These are phyloP conservation scores for Paulownia fortunei DNA, from an alignment of 257 asterid species.

Conservation along the genomic window DNA sequence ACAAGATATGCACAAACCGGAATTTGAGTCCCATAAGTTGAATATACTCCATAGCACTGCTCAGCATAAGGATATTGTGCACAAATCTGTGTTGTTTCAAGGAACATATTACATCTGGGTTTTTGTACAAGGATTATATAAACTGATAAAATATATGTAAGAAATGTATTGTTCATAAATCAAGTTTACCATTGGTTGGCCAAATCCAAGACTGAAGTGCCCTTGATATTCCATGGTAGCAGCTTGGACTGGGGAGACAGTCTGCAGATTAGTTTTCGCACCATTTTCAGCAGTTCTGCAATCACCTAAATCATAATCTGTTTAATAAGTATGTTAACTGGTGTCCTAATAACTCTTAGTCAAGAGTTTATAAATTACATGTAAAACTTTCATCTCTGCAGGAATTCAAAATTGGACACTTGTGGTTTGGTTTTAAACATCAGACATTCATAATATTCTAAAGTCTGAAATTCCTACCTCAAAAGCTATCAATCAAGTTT, in stretches of 20 bases:
- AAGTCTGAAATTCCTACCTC: no score
- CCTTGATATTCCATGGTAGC: conserved; percentile 33
- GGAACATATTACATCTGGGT: background rate
- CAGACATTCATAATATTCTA: no score
- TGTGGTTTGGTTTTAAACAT: no score
- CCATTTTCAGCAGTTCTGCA: conserved; percentile 35
- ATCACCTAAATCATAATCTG: conserved; percentile 34
- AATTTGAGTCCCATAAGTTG: conserved; percentile 51
- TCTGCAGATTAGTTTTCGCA: conserved; percentile 30
- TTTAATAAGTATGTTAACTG: background rate
- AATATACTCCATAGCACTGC: conserved; percentile 47
- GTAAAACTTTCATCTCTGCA: background rate
- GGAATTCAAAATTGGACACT: background rate
- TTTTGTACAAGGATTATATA: background rate
- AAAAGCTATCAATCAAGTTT: no score
- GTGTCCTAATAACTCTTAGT: background rate
- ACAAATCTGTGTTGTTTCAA: conserved; percentile 37
- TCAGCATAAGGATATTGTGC: conserved; percentile 50
- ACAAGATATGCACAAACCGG: conserved; percentile 31
- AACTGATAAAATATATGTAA: background rate
- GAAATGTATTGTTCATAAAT: background rate
- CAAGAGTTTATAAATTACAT: background rate
- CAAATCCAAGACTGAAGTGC: conserved; percentile 43
- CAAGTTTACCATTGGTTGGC: conserved; percentile 43
- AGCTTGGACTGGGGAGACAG: conserved; percentile 22